phyloP scores from a whole-genome alignment of 352 stramenopile species.

The Phytophthora brassicae region DNA sequence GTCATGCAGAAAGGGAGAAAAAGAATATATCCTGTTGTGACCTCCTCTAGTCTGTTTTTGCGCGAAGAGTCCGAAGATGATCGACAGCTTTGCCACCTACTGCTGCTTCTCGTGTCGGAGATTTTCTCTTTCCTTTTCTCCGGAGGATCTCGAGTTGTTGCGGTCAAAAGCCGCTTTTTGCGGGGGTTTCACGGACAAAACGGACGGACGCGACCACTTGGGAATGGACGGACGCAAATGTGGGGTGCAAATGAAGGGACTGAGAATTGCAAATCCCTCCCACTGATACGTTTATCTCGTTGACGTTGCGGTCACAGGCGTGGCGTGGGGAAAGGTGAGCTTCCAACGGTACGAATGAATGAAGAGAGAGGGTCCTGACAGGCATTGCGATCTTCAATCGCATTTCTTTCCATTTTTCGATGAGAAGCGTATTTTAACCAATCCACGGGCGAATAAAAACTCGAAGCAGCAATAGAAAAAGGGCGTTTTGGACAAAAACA shows the following conservation, averaged over 20 bases:
- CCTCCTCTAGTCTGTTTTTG: background rate
- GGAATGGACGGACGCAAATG: conserved; percentile 14
- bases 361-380: background rate
- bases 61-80: background rate
- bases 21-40: background rate
- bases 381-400: conserved; percentile 34
- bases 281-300: too few species aligned
- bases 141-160: conserved; percentile 27
- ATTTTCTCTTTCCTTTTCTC: conserved; percentile 5
- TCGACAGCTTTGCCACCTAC: background rate
- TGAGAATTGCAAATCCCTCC: too few species aligned
- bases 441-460: background rate
- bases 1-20: conserved; percentile 27
- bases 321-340: too few species aligned
- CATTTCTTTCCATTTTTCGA: conserved; percentile 30
- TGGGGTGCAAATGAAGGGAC: too few species aligned
- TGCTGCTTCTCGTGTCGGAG: conserved; percentile 1
- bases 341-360: background rate
- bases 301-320: too few species aligned
- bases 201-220: conserved; percentile 21
- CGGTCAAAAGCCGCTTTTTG: conserved; percentile 8
- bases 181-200: conserved; percentile 22
- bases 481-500: too few species aligned
- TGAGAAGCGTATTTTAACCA: conserved; percentile 1
- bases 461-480: conserved; percentile 24